Base-by-base conservation (phyloP, 1,284 basidiomycete genomes). In the Cryptococcus neoformans region DNA sequence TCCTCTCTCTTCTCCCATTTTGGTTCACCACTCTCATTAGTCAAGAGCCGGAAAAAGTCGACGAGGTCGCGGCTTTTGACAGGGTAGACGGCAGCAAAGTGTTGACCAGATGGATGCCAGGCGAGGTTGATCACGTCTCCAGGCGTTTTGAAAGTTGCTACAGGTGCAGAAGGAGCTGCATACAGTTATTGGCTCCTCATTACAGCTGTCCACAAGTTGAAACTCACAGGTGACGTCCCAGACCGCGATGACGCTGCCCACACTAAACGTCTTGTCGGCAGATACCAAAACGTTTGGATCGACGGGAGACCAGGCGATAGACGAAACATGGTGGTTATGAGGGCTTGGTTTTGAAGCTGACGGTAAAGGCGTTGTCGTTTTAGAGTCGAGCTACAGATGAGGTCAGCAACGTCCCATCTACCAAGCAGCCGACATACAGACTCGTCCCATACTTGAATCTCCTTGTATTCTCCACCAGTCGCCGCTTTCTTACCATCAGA, bases 71-170 rank as follows among this genome's bases (percentile, higher is more conserved):
- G 50, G 4, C 54, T 49, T 6, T 39, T 47, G 35, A 63, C 54
- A 1, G 69, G 67, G 48, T 66, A 72, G 8, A 71, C 69, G 10
- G 65, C 72, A 0, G 72, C 70, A 55, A 76, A 74, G 9, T 76
- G 74, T 7, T 54, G 39, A 0, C 72, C 72, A 2, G 58, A 61
- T 0, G 74, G 74, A 53, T 76, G 74, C 55, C 71, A 76, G 17
- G 69, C 60, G 41, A 76, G 55, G 54, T 69, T 65, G 41, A 74
- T 54, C 44, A 73, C 65, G 49, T 76, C 72, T 11, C 66, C 66
- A 6, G 65, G 50, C 40, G 72, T 62, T 40, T 67, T 68, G 63
- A 72, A 66, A 4, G 58, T 65, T 36, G 63, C 60, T 3, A 66
- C 38, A 4, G 72, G 64, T 1, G 62, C 41, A 2, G 60, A 57